Base-by-base conservation (phyloP, 768 basidiomycete species). In the Macrolepiota dolichaula region DNA sequence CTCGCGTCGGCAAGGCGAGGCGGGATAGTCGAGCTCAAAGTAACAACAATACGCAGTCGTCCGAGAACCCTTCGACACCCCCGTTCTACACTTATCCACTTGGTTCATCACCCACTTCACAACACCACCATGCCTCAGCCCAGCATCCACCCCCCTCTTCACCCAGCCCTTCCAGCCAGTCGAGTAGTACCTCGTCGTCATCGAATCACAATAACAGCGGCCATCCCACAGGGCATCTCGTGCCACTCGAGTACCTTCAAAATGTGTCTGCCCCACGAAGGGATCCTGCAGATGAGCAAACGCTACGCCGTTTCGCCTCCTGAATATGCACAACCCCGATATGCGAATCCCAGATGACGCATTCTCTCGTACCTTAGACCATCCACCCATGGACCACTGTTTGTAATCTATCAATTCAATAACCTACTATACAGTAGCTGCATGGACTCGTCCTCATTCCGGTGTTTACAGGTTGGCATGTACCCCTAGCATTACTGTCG, bases 231-330 rank as follows among this genome's bases (percentile, higher is more conserved):
- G 69, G 67, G 53, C 71, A 75, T 42, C 77, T 89, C 0, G 87
- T 89, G 11, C 88, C 88, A 50, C 79, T 89, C 32, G 81, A 85
- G 65, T 81, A 84, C 51, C 82, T 89, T 13, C 82, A 85, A 69
- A 80, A 72, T 56, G 74, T 82, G 19, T 72, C 81, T n/a, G 80
- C 77, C 32, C 81, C 82, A 17, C 74, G 80, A 68, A 81, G 88
- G 11, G 81, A 89, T 65, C 85, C 87, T 53, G 76, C 79, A 24
- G 88, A 89, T 66, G 87, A 88, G 65, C 83, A 85, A 61, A 74
- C 86, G 57, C 73, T 89, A 52, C 81, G 84, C 64, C 81, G 83
- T 25, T 85, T 89, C 67, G 75, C 79, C 42, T 75, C 74, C 6
- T 73, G 69, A 66, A 29, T 35, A 12, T 47, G 15, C 9, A 47